Evolutionary conservation across 1,139 yeast genomes (phyloP), one percentile per base, ranked within the genome.

Genomic region (Hyphopichia burtonii): DNA sequence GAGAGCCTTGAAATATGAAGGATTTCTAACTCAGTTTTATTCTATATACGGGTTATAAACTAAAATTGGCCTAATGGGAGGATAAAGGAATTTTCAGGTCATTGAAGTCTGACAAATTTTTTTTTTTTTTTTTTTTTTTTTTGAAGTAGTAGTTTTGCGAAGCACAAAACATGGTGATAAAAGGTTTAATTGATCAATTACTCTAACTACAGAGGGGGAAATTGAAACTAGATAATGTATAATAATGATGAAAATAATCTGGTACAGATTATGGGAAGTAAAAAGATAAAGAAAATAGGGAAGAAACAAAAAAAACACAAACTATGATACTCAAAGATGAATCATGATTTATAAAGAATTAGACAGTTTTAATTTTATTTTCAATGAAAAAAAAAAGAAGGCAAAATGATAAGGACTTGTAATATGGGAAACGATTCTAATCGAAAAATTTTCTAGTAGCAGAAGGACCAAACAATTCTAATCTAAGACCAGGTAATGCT

Each of bases 401-500:
- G 8, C 8, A 20, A 20, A 20, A 20, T 20, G 23, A 20, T 20
- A 20, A 20, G 23, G 23, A 20, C 23, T n/a, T n/a, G n/a, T n/a
- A n/a, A n/a, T n/a, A n/a, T n/a, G n/a, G n/a, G 23, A 20, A 20
- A 20, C 8, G 23, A 20, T 20, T 20, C 8, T 78, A 91, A 62
- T 90, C 95, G 60, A 89, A 88, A 79, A 89, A 91, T 74, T 88
- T 88, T 78, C 98, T 87, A 42, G 93, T 67, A 44, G 78, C 68
- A 23, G 97, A 86, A 44, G 88, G 83, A 42, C 99, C 99, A 65
- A 90, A 93, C 60, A 93, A 72, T 57, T 90, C 96, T 51, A 86
- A 74, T 71, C 98, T 84, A 53, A 94, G 84, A 42, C 91, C 95
- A 40, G 99, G 99, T 54, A 94, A 79, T 8, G 96, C 87, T 58